Evolutionary conservation across 1,284 basidiomycete genomes (phyloP).

Genomic region (Puccinia triticina): DNA sequence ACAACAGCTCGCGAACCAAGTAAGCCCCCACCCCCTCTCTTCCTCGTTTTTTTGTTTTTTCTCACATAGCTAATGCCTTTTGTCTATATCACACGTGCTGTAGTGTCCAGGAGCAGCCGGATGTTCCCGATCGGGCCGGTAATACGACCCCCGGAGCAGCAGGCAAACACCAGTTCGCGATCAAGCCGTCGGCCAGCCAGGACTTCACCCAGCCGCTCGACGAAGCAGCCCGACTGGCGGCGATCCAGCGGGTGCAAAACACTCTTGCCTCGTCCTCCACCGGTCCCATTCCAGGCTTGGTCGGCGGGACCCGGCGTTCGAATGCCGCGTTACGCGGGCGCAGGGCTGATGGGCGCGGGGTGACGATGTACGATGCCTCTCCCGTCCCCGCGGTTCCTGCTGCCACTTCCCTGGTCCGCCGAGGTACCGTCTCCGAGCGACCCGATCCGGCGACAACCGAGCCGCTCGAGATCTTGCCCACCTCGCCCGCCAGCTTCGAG

Average conservation of each 20-base stretch:
- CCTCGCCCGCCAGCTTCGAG: background rate
- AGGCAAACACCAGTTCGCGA: background rate
- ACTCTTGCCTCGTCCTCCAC: constrained; percentile 6
- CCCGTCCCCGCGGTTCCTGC: background rate
- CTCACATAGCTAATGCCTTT: too few species aligned
- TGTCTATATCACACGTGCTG: background rate
- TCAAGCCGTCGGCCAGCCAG: constrained; percentile 6
- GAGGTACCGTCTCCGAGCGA: background rate
- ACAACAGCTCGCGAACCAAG: constrained; percentile 19
- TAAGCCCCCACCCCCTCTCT: background rate
- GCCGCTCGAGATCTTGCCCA: background rate
- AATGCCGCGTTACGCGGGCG: constrained; percentile 34
- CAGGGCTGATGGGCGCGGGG: constrained; percentile 24
- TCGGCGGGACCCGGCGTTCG: constrained; percentile 29
- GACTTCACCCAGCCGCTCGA: background rate
- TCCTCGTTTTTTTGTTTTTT: too few species aligned
- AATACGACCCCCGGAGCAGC: background rate
- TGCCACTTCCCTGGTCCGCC: background rate
- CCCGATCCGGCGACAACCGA: background rate
- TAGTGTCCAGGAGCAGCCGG: background rate
- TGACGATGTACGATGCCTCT: constrained; percentile 44
- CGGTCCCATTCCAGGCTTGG: background rate
- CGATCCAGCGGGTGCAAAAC: constrained; percentile 41
- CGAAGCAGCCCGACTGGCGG: constrained; percentile 31
- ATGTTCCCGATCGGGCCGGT: background rate